These are phyloP conservation scores for Dicorynia guianensis DNA, from an alignment of 306 rosid species.

Conservation along the genomic window DNA sequence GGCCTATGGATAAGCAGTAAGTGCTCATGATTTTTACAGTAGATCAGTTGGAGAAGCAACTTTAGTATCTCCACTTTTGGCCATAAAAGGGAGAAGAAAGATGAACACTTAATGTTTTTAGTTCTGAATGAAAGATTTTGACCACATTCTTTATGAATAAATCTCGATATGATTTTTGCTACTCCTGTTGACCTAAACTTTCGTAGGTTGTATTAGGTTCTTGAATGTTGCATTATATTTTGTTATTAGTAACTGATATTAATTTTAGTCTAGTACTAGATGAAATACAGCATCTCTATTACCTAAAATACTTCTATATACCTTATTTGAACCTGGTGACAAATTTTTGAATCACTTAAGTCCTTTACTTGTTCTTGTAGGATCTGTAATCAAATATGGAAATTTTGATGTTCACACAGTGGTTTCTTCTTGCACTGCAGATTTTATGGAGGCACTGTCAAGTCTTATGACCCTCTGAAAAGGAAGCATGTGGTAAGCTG, in stretches of 20 bases:
- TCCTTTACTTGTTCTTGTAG: not conserved
- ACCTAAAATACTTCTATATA: too few relatives aligned
- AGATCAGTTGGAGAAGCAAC: slow-evolving; percentile 32
- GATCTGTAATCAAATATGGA: not conserved
- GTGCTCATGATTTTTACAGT: slow-evolving; percentile 31
- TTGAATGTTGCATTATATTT: not conserved
- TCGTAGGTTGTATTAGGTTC: not conserved
- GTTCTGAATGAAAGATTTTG: slow-evolving; percentile 33
- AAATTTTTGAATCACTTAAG: not conserved
- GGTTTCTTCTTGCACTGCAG: slow-evolving; percentile 58
- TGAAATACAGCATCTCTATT: too few relatives aligned
- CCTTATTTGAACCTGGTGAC: too few relatives aligned
- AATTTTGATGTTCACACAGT: slow-evolving; percentile 22
- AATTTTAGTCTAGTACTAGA: too few relatives aligned
- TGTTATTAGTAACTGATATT: too few relatives aligned
- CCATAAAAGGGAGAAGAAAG: not conserved
- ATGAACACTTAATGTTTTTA: slow-evolving; percentile 23
- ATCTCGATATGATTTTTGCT: slow-evolving; percentile 9
- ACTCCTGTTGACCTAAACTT: slow-evolving; percentile 4
- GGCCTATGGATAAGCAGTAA: slow-evolving; percentile 97
- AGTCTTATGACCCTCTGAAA: slow-evolving; percentile 80
- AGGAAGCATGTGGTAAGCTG: slow-evolving; percentile 92
- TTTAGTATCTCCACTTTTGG: slow-evolving; percentile 24
- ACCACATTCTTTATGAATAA: slow-evolving; percentile 10
- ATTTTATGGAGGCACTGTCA: slow-evolving; percentile 87